phyloP scores from a whole-genome alignment of 2,329 filamentous ascomycete species.

The Cytospora mali region DNA sequence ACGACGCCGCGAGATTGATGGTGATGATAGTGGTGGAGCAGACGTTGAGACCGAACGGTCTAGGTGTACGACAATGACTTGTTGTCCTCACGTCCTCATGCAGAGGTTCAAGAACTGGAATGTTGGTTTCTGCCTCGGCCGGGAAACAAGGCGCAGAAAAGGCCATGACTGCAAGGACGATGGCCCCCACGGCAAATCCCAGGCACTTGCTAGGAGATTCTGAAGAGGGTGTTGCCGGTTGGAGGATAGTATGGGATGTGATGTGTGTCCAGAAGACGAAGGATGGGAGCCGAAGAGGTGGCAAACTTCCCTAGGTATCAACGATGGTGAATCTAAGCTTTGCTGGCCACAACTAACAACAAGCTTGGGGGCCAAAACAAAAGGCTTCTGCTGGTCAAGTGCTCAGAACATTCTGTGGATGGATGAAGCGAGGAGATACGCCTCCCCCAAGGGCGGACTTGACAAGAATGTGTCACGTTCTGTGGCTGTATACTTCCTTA shows the following conservation, averaged over 20 bases:
- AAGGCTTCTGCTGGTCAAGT: slow-evolving; percentile 4
- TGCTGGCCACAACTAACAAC: slow-evolving; percentile 9
- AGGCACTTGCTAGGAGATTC: too few relatives aligned
- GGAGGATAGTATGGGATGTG: background rate
- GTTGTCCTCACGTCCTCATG: background rate
- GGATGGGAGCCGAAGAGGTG: slow-evolving; percentile 10
- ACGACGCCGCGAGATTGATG: slow-evolving; percentile 5
- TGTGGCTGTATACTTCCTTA: background rate
- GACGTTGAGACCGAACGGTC: slow-evolving; percentile 5
- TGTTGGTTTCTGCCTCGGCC: background rate
- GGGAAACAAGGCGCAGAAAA: background rate
- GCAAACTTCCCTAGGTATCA: slow-evolving; percentile 6
- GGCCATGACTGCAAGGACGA: background rate
- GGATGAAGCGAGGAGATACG: slow-evolving; percentile 5
- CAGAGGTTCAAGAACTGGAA: background rate
- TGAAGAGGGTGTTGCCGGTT: too few relatives aligned
- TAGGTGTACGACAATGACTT: slow-evolving; percentile 3
- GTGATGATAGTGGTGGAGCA: slow-evolving; percentile 22
- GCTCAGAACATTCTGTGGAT: background rate
- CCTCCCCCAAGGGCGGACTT: background rate
- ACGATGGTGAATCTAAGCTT: slow-evolving; percentile 2
- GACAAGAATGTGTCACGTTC: background rate
- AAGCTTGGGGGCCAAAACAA: slow-evolving; percentile 21
- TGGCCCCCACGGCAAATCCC: slow-evolving; percentile 12
- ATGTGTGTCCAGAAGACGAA: background rate